Percentiles rank a stretch among this genome's conserved stretches.
phyloP scores from a whole-genome alignment of 768 basidiomycete genomes.

The Leccinum truebloodii region DNA sequence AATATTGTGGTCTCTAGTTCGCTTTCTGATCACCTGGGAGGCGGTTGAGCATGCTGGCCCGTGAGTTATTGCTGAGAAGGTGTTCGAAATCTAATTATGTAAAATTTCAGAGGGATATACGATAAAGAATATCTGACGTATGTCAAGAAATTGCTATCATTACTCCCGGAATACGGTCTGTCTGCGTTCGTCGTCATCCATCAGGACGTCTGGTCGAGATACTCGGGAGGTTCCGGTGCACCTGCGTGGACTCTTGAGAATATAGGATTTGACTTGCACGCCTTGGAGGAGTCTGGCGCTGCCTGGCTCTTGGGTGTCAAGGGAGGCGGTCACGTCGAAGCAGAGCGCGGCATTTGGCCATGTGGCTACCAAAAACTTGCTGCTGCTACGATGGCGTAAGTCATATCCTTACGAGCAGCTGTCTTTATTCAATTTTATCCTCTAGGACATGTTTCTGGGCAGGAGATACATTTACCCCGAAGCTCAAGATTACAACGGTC shows the following conservation, averaged over 20 bases:
- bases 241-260: conserved; percentile 93
- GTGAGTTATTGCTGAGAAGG: conserved; percentile 48
- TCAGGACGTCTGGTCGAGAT: conserved; percentile 96
- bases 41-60: conserved; percentile 92
- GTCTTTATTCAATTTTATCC: not conserved
- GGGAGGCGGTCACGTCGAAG: conserved; percentile 72
- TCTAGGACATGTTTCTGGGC: conserved; percentile 90
- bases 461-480: conserved; percentile 83
- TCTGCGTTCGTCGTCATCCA: conserved; percentile 80
- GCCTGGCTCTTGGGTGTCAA: conserved; percentile 85
- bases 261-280: conserved; percentile 81
- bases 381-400: conserved; percentile 91
- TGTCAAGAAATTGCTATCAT: conserved; percentile 62
- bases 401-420: conserved; percentile 14
- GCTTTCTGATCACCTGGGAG: conserved; percentile 97
- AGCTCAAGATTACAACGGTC: conserved; percentile 53
- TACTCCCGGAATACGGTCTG: conserved; percentile 73
- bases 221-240: conserved; percentile 92
- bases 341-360: conserved; percentile 87
- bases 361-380: conserved; percentile 92
- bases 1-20: conserved; percentile 47
- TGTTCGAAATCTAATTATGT: not conserved
- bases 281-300: conserved; percentile 78
- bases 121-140: conserved; percentile 84
- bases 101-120: conserved; percentile 65